Evolutionary conservation across 768 basidiomycete genomes (phyloP), one percentile per base, ranked within the genome.

Genomic region (Hypholoma fasciculare): DNA sequence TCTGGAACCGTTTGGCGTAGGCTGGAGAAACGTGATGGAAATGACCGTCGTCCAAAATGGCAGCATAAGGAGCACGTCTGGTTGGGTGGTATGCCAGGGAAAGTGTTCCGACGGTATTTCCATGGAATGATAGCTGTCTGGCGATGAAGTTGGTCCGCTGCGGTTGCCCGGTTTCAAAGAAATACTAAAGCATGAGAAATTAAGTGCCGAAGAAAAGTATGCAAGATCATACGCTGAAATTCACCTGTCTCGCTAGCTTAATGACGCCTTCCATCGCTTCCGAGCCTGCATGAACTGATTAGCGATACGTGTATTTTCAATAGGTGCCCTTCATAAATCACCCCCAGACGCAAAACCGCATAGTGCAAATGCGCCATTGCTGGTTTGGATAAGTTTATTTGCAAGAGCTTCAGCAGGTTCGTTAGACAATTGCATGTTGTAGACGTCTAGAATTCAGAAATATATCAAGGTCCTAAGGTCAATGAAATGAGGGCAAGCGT

Each of bases 1-100:
- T 78, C 68, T 89, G 79, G 74, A 92, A 92, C n/a, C 93, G 86
- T 62, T 85, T 87, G 1, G 89, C 86, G 68, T 90, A 94, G 8
- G 94, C 94, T 0, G 94, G 94, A 27, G 90, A 92, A 58, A 94
- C 92, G 65, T 94, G 90, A 67, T 93, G 88, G 69, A 90, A 95
- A 65, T 84, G 78, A 2, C 82, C 71, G 8, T 77, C 70, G 65
- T 92, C 82, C 27, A 94, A 73, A 51, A 92, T 80, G 38, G 75
- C 80, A 39, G 78, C 82, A 67, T 90, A 94, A 4, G 89, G 88
- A 12, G 74, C 80, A 40, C 91, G 86, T 13, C 92, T 83, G 49
- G 71, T 64, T 4, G 89, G 86, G 64, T 94, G 87, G 61, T 83
- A 76, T 3, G 84, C 84, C 17, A 93, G 74, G 14, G 88, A 83